phyloP scores from a whole-genome alignment of 805 yeast species.

The Millerozyma acaciae region DNA sequence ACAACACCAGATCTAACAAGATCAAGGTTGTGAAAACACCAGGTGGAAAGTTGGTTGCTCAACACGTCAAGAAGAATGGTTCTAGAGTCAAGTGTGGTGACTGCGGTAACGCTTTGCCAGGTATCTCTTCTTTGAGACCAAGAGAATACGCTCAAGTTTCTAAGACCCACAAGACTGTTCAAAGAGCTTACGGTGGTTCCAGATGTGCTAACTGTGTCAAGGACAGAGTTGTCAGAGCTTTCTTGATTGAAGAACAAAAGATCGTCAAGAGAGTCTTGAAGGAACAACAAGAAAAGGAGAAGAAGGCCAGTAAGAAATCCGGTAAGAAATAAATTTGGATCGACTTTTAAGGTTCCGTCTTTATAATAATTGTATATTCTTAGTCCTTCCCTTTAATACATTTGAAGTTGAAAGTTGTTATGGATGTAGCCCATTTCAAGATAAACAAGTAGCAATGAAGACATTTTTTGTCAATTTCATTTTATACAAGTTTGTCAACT shows the following conservation, averaged over 20 bases:
- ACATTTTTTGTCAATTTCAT: too few relatives aligned
- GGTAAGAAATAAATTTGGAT: constrained; percentile 33
- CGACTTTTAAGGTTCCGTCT: too few relatives aligned
- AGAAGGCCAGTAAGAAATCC: constrained; percentile 42
- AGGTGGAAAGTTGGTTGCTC: constrained; percentile 98
- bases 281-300: constrained; percentile 90
- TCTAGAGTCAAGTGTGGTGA: constrained; percentile 88
- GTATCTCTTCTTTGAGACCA: constrained; percentile 95
- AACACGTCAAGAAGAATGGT: constrained; percentile 91
- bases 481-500: too few relatives aligned
- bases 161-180: constrained; percentile 96
- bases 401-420: too few relatives aligned
- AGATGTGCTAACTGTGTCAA: constrained; percentile 98
- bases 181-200: constrained; percentile 99
- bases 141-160: constrained; percentile 94
- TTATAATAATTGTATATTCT: too few relatives aligned
- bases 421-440: too few relatives aligned
- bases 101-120: constrained; percentile 77
- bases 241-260: constrained; percentile 99
- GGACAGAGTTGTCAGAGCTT: constrained; percentile 99
- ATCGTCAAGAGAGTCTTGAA: constrained; percentile 98
- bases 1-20: constrained; percentile 99
- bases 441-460: too few relatives aligned
- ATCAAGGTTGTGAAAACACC: constrained; percentile 99
- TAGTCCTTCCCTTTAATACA: too few relatives aligned